Evolutionary conservation across 352 stramenopile genomes (phyloP).

Genomic region (Phytophthora uliginosa): DNA sequence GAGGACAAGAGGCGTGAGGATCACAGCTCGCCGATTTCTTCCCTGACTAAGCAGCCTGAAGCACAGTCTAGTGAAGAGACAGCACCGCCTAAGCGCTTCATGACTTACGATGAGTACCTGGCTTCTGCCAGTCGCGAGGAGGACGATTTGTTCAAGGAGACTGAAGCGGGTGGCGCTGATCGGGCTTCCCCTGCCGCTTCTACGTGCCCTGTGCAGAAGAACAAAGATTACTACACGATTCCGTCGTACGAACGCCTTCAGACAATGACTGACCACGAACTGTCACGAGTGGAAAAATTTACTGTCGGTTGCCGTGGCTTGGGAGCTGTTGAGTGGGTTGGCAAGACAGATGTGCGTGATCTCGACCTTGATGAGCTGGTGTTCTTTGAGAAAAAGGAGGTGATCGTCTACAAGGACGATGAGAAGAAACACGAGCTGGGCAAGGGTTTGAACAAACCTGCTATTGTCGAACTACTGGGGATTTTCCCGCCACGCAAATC

Average conservation of each 20-base stretch:
- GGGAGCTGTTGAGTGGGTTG: constrained; percentile 85
- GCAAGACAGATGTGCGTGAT: constrained; percentile 82
- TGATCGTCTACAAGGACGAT: constrained; percentile 89
- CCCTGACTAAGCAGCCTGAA: constrained; percentile 47
- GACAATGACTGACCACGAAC: constrained; percentile 76
- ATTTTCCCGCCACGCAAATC: constrained; percentile 82
- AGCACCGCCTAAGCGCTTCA: constrained; percentile 66
- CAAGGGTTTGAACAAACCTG: constrained; percentile 80
- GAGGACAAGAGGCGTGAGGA: constrained; percentile 43
- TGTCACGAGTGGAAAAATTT: constrained; percentile 78
- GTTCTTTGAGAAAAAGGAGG: constrained; percentile 87
- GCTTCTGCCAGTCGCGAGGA: constrained; percentile 67
- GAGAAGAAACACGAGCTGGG: constrained; percentile 86
- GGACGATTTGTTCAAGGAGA: constrained; percentile 49
- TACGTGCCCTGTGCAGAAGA: constrained; percentile 77
- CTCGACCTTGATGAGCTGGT: constrained; percentile 85
- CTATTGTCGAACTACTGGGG: constrained; percentile 80
- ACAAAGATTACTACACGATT: constrained; percentile 83
- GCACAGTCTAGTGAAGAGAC: constrained; percentile 25
- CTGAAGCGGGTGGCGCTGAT: constrained; percentile 15
- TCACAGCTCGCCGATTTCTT: constrained; percentile 28
- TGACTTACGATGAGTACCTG: constrained; percentile 88
- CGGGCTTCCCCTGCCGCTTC: constrained; percentile 30
- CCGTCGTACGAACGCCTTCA: constrained; percentile 77
- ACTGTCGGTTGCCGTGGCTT: constrained; percentile 85